A percentile compares a stretch with the other conserved stretches of the same genome.
phyloP scores from a whole-genome alignment of 164 flowering plant genomes.

The Tinospora cordifolia region DNA sequence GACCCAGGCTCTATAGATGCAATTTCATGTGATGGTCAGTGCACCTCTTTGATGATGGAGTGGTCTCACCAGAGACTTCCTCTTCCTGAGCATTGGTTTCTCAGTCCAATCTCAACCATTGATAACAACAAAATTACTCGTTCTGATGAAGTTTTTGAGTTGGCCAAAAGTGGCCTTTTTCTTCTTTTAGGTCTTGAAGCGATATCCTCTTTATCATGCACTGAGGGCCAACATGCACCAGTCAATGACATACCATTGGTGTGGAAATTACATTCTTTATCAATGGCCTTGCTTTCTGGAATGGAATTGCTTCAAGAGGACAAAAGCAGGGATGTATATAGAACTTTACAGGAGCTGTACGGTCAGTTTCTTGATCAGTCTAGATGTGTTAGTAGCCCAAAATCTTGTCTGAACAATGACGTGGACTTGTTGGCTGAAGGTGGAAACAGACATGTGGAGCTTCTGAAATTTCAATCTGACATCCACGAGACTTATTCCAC shows the following conservation, averaged over 20 bases:
- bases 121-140: conserved; percentile 14
- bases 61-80: conserved; percentile 92
- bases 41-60: conserved; percentile 36
- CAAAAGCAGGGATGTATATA: conserved; percentile 54
- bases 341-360: conserved; percentile 59
- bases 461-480: conserved; percentile 57
- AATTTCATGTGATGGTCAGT: conserved; percentile 11
- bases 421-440: conserved; percentile 17
- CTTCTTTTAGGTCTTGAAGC: conserved; percentile 77
- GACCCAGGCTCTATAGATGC: conserved; percentile 34
- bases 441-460: conserved; percentile 20
- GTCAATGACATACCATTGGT: conserved; percentile 49
- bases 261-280: conserved; percentile 88
- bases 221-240: conserved; percentile 30
- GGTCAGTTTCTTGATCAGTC: conserved; percentile 50
- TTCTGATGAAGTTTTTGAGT: conserved; percentile 31
- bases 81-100: conserved; percentile 85
- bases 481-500: conserved; percentile 74
- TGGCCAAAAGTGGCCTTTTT: conserved; percentile 66
- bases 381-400: conserved; percentile 7
- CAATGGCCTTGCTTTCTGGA: conserved; percentile 52
- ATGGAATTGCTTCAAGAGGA: conserved; percentile 70
- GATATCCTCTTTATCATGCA: conserved; percentile 27
- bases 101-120: conserved; percentile 67
- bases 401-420: conserved; percentile 6